Evolutionary conservation across 2,329 filamentous ascomycete species (phyloP).

Genomic region (Aaosphaeria pasadenensis): DNA sequence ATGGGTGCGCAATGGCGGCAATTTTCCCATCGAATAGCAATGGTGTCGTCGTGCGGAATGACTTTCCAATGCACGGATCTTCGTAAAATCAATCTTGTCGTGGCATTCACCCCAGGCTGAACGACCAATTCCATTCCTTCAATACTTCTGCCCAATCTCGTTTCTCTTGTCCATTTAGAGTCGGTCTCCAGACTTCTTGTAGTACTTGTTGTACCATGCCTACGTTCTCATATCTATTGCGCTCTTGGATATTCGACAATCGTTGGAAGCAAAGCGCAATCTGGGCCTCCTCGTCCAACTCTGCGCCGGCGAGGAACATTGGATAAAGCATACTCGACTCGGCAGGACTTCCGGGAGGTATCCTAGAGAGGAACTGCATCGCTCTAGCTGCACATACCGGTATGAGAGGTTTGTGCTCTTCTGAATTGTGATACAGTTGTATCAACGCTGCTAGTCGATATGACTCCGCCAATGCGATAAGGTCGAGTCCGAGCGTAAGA

Average conservation of each 20-base stretch:
- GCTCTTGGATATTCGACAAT: conserved; percentile 27
- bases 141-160: conserved; percentile 35
- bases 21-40: no score
- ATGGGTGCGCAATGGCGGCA: no score
- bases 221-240: conserved; percentile 35
- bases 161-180: conserved; percentile 21
- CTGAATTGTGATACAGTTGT: conserved; percentile 31
- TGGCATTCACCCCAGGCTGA: conserved; percentile 25
- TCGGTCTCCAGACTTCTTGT: conserved; percentile 33
- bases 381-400: conserved; percentile 26
- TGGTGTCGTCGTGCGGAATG: no score
- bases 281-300: conserved; percentile 25
- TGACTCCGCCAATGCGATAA: conserved; percentile 33
- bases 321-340: conserved; percentile 35
- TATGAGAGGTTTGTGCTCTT: conserved; percentile 19
- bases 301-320: conserved; percentile 34
- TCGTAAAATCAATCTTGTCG: no score
- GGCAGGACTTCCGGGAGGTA: conserved; percentile 31
- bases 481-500: conserved; percentile 28
- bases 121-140: conserved; percentile 34
- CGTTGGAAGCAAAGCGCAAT: conserved; percentile 28
- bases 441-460: conserved; percentile 34
- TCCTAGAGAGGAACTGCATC: conserved; percentile 34
- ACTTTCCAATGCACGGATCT: no score
- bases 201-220: conserved; percentile 32